A percentile compares a stretch with the other conserved stretches of the same genome.
phyloP scores from a whole-genome alignment of 2,329 filamentous ascomycete species.

The Hymenoscyphus linearis region DNA sequence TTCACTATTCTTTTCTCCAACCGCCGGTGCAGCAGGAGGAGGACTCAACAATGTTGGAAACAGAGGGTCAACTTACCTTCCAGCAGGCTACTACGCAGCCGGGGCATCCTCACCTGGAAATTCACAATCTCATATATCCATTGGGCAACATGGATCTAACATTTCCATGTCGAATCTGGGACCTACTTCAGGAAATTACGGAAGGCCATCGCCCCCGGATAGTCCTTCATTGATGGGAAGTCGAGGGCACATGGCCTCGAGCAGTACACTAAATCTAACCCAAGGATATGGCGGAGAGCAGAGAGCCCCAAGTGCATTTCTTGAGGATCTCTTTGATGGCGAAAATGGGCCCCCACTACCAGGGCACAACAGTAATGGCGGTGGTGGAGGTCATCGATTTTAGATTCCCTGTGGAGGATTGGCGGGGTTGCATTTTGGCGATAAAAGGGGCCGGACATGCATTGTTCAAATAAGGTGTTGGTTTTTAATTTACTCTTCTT shows the following conservation, averaged over 20 bases:
- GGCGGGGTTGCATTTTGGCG: background rate
- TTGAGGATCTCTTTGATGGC: slow-evolving; percentile 81
- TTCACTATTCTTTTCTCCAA: slow-evolving; percentile 87
- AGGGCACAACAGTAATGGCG: slow-evolving; percentile 9
- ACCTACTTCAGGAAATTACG: slow-evolving; percentile 44
- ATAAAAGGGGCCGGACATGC: background rate
- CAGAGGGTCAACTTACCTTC: slow-evolving; percentile 75
- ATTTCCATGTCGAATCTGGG: slow-evolving; percentile 56
- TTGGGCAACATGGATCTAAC: slow-evolving; percentile 36
- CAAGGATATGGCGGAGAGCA: slow-evolving; percentile 47
- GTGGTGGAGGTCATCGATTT: background rate
- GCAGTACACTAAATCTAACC: slow-evolving; percentile 61
- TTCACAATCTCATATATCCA: slow-evolving; percentile 29
- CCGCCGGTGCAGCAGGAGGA: slow-evolving; percentile 56
- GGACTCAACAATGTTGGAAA: slow-evolving; percentile 45
- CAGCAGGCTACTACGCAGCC: slow-evolving; percentile 85
- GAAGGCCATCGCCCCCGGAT: slow-evolving; percentile 47
- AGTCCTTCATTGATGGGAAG: slow-evolving; percentile 49
- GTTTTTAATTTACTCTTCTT: slow-evolving; percentile 7
- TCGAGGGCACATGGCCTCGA: slow-evolving; percentile 39
- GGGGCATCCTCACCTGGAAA: slow-evolving; percentile 38
- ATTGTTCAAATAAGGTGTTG: slow-evolving; percentile 8
- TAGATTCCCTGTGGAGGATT: background rate
- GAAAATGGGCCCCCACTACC: slow-evolving; percentile 21
- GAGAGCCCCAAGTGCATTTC: slow-evolving; percentile 78